Conservation (phyloP, 768 basidiomycete species). For the Suillus clintonianus region DNA sequence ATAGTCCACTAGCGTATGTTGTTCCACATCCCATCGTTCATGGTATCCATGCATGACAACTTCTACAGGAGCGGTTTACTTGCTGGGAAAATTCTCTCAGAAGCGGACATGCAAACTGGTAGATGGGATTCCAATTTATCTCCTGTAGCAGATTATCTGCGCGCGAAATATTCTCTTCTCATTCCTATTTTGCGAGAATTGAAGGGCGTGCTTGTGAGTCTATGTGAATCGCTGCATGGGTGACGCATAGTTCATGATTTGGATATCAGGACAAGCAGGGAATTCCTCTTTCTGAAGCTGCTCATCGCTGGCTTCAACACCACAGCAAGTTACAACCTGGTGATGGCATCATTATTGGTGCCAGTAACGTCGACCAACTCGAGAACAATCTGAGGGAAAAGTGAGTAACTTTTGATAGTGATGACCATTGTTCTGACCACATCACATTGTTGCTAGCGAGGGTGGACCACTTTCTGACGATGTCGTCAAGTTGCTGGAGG, state of each 20-base stretch:
- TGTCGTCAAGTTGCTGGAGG: not conserved
- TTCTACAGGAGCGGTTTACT: conserved; percentile 5
- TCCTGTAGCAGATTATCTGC: not conserved
- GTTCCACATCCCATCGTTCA: not conserved
- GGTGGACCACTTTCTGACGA: conserved; percentile 3
- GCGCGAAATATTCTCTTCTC: conserved; percentile 9
- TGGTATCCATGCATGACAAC: not conserved
- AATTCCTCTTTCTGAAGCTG: conserved; percentile 13
- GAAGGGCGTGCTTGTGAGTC: conserved; percentile 5
- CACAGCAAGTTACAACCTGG: conserved; percentile 17
- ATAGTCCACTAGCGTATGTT: conserved; percentile 22
- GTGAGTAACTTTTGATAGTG: not conserved
- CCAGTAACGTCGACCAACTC: conserved; percentile 27
- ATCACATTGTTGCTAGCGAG: not conserved
- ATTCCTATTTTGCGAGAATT: conserved; percentile 17
- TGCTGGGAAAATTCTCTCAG: conserved; percentile 11
- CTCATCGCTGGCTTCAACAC: conserved; percentile 24
- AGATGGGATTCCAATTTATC: conserved; percentile 17
- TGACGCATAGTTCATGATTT: not conserved
- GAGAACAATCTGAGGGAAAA: conserved; percentile 18
- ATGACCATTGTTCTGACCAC: not conserved
- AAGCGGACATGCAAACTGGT: conserved; percentile 7
- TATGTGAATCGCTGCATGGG: not conserved
- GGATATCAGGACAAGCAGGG: conserved; percentile 13
- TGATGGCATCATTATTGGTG: conserved; percentile 28